phyloP scores from a whole-genome alignment of 164 flowering plant genomes.

The Amborella trichopoda region DNA sequence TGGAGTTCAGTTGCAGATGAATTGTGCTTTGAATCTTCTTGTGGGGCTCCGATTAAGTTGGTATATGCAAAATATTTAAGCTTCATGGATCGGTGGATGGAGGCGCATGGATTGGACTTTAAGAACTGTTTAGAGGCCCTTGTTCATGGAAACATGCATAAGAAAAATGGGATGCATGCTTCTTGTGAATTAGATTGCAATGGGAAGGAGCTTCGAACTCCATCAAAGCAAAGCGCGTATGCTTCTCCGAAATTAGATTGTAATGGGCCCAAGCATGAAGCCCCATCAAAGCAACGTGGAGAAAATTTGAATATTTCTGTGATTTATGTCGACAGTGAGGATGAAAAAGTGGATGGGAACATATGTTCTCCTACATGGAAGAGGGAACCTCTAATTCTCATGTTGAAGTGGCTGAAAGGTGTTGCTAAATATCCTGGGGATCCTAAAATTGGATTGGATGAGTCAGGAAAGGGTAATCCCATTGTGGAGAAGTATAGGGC shows the following conservation, averaged over 20 bases:
- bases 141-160: too few species aligned
- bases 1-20: conserved; percentile 40
- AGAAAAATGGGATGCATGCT: too few species aligned
- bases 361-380: conserved; percentile 33
- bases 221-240: too few species aligned
- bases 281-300: too few species aligned
- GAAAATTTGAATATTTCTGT: too few species aligned
- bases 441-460: conserved; percentile 33
- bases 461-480: conserved; percentile 24
- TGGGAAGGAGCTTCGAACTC: too few species aligned
- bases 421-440: conserved; percentile 51
- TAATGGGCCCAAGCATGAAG: too few species aligned
- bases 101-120: too few species aligned
- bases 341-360: conserved; percentile 3
- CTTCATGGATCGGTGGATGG: conserved; percentile 29
- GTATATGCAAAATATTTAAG: conserved; percentile 44
- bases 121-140: too few species aligned
- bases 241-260: too few species aligned
- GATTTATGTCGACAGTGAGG: conserved; percentile 5
- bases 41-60: conserved; percentile 33
- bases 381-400: conserved; percentile 16
- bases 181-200: too few species aligned
- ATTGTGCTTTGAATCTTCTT: conserved; percentile 24
- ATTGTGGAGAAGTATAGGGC: conserved; percentile 30
- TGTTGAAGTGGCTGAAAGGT: conserved; percentile 47